Conservation (phyloP, 2,329 filamentous ascomycete genomes). For the Ceratocystiopsis sp. region DNA sequence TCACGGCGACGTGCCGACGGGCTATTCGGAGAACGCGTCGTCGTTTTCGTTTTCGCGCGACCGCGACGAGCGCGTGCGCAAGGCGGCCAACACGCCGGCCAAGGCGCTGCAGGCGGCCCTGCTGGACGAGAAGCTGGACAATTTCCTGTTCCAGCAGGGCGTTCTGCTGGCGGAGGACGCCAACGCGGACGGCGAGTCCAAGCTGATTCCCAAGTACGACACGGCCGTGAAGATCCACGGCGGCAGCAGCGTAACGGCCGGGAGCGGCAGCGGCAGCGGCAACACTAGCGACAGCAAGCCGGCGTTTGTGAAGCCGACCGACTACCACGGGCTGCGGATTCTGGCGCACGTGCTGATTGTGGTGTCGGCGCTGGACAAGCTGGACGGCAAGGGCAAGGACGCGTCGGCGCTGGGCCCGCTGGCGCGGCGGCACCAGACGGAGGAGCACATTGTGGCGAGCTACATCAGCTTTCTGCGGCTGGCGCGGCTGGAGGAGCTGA, state of each 20-base stretch:
- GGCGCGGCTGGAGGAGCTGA: constrained; percentile 55
- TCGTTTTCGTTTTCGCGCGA: background rate
- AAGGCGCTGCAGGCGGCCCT: constrained; percentile 65
- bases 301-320: constrained; percentile 35
- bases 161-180: constrained; percentile 30
- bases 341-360: constrained; percentile 50
- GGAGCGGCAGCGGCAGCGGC: too few relatives aligned
- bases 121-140: constrained; percentile 43
- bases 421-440: constrained; percentile 23
- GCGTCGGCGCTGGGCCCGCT: constrained; percentile 21
- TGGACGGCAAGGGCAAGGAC: constrained; percentile 11
- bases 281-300: background rate
- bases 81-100: constrained; percentile 37
- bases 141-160: constrained; percentile 43
- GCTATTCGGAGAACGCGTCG: background rate
- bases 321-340: constrained; percentile 50
- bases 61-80: constrained; percentile 3
- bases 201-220: constrained; percentile 23
- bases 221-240: constrained; percentile 15
- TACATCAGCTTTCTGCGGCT: constrained; percentile 70
- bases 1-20: constrained; percentile 8
- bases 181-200: constrained; percentile 20
- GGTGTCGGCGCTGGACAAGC: constrained; percentile 46
- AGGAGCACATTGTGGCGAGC: constrained; percentile 61
- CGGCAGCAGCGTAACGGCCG: constrained; percentile 4